phyloP scores from a whole-genome alignment of 192 early-diverging fungal species.

The Backusella circina region DNA sequence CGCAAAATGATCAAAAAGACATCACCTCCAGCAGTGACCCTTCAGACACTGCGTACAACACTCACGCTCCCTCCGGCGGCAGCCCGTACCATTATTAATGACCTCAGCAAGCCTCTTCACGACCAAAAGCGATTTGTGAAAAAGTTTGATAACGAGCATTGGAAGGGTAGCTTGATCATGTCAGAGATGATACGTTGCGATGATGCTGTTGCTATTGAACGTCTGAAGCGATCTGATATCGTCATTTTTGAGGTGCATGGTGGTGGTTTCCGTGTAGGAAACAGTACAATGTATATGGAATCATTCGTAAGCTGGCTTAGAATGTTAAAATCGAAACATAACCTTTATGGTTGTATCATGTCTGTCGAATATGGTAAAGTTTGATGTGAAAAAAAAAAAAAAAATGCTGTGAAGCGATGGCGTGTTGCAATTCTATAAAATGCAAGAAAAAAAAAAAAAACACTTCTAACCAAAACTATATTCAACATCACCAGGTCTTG shows the following conservation, averaged over 20 bases:
- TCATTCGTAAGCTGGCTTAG: slow-evolving; percentile 26
- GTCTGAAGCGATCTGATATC: slow-evolving; percentile 18
- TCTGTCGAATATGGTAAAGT: slow-evolving; percentile 31
- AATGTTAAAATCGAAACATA: slow-evolving; percentile 20
- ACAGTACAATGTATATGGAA: slow-evolving; percentile 31
- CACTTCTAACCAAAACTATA: background rate
- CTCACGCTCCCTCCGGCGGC: slow-evolving; percentile 7
- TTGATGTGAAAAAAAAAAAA: background rate
- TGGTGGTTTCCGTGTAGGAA: slow-evolving; percentile 31
- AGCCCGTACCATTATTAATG: slow-evolving; percentile 22
- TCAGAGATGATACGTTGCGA: slow-evolving; percentile 16
- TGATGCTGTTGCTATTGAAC: slow-evolving; percentile 5
- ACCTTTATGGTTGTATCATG: slow-evolving; percentile 27
- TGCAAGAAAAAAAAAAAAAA: background rate
- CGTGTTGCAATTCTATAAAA: background rate
- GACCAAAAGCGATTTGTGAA: slow-evolving; percentile 12
- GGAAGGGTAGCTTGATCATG: slow-evolving; percentile 28
- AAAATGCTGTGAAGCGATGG: background rate
- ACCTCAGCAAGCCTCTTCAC: slow-evolving; percentile 20
- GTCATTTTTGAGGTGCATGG: slow-evolving; percentile 32
- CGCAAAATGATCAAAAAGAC: slow-evolving; percentile 11
- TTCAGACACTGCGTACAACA: slow-evolving; percentile 5
- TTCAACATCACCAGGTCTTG: slow-evolving; percentile 8
- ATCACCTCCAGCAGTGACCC: background rate
- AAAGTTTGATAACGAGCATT: slow-evolving; percentile 14